Evolutionary conservation across 2,329 filamentous ascomycete genomes (phyloP).

Genomic region (Alternaria atra): DNA sequence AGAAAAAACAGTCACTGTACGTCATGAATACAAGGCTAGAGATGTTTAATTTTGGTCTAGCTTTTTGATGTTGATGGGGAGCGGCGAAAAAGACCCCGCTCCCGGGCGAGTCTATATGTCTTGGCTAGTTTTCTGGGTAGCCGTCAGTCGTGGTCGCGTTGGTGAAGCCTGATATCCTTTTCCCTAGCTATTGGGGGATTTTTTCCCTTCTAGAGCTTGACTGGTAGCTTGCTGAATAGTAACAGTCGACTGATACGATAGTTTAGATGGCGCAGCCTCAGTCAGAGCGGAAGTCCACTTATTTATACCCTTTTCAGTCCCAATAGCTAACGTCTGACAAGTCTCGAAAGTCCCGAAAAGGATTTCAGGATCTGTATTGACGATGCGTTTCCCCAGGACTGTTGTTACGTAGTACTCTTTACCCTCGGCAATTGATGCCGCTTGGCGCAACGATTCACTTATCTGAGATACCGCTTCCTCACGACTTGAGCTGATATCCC

Average conservation of each 20-base stretch:
- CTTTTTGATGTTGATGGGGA: too few species aligned
- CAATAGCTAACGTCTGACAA: background rate
- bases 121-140: too few species aligned
- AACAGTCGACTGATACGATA: background rate
- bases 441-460: background rate
- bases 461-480: background rate
- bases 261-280: background rate
- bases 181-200: too few species aligned
- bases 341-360: background rate
- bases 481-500: background rate
- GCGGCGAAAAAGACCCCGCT: too few species aligned
- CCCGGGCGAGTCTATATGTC: too few species aligned
- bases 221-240: background rate
- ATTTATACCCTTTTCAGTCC: background rate
- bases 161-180: too few species aligned
- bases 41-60: too few species aligned
- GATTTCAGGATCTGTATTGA: background rate
- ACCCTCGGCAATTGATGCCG: background rate
- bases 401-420: background rate
- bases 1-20: too few species aligned
- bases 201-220: background rate
- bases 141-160: too few species aligned
- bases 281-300: background rate
- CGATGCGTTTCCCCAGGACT: background rate
- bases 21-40: too few species aligned